Conservation (phyloP, 208 protist genomes). For the Trypanosoma brucei region DNA sequence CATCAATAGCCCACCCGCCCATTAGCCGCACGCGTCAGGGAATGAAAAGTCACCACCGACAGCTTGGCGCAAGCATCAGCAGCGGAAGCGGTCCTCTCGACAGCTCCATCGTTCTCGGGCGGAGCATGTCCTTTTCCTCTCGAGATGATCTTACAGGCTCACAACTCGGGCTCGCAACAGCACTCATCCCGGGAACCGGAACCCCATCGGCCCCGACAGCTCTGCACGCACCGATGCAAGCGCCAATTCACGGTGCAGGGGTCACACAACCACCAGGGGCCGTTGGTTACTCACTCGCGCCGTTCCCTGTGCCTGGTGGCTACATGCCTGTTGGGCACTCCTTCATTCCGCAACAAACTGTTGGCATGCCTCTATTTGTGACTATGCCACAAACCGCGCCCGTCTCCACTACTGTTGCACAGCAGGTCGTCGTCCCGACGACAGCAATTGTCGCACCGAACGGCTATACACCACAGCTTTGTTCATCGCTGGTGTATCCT, state of each 20-base stretch:
- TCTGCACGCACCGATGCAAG: not conserved
- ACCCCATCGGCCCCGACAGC: not conserved
- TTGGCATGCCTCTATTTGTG: constrained; percentile 20
- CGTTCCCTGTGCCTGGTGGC: constrained; percentile 6
- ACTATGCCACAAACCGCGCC: constrained; percentile 1
- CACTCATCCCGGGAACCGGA: not conserved
- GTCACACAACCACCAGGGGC: not conserved
- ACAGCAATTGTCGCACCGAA: constrained; percentile 7
- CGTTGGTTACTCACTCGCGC: constrained; percentile 8
- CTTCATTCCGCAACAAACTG: constrained; percentile 3
- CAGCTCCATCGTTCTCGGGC: not conserved
- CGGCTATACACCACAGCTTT: constrained; percentile 12
- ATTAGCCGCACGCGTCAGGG: constrained; percentile 6
- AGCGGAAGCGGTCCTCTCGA: not conserved
- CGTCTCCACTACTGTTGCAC: not conserved
- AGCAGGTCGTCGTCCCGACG: constrained; percentile 16
- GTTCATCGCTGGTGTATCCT: constrained; percentile 9
- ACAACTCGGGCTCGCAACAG: not conserved
- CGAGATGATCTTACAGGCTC: constrained; percentile 1
- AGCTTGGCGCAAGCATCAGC: not conserved
- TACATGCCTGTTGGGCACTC: not conserved
- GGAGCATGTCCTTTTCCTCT: constrained; percentile 2
- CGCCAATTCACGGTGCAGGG: constrained; percentile 1
- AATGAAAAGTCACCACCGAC: not conserved
- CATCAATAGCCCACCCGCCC: constrained; percentile 15